Evolutionary conservation across 495 filamentous ascomycete genomes (phyloP).

Genomic region (Podospora fimiseda): DNA sequence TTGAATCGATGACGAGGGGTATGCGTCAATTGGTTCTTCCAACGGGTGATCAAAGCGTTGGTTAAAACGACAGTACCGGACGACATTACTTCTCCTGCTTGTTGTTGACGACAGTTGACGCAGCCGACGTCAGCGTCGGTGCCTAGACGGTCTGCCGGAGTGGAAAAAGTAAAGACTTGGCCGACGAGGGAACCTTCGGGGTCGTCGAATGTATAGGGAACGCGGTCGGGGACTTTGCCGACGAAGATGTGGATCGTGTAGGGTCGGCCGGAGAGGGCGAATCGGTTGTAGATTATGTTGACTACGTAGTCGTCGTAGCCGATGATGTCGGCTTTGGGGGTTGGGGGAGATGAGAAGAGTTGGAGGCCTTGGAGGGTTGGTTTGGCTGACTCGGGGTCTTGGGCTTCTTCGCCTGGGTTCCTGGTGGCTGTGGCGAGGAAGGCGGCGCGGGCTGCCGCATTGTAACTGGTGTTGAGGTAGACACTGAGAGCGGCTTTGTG

Average conservation of each 20-base stretch:
- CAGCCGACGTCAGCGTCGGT: background rate
- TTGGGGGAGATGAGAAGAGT: too few species aligned
- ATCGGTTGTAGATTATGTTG: slow-evolving; percentile 10
- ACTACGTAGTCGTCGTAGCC: slow-evolving; percentile 5
- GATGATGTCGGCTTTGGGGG: background rate
- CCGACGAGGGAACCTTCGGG: background rate
- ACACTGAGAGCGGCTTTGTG: background rate
- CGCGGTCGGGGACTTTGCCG: background rate
- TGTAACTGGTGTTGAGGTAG: slow-evolving; percentile 1
- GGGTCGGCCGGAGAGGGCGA: background rate
- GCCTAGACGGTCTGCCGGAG: background rate
- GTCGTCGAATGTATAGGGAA: slow-evolving; percentile 1
- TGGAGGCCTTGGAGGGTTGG: too few species aligned
- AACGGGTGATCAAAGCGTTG: slow-evolving; percentile 9
- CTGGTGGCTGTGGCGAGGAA: background rate
- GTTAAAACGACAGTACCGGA: background rate
- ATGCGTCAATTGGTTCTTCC: slow-evolving; percentile 4
- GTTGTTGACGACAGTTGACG: background rate
- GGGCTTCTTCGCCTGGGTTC: background rate
- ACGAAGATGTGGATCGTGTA: slow-evolving; percentile 12
- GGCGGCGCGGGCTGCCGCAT: background rate
- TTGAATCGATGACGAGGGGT: background rate
- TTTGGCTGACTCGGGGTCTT: too few species aligned
- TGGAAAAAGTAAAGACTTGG: slow-evolving; percentile 2
- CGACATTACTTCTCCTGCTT: background rate